A percentile compares a stretch with the other conserved stretches of the same genome.
Conservation (phyloP, 352 stramenopile genomes). For the Phytophthora quininea region DNA sequence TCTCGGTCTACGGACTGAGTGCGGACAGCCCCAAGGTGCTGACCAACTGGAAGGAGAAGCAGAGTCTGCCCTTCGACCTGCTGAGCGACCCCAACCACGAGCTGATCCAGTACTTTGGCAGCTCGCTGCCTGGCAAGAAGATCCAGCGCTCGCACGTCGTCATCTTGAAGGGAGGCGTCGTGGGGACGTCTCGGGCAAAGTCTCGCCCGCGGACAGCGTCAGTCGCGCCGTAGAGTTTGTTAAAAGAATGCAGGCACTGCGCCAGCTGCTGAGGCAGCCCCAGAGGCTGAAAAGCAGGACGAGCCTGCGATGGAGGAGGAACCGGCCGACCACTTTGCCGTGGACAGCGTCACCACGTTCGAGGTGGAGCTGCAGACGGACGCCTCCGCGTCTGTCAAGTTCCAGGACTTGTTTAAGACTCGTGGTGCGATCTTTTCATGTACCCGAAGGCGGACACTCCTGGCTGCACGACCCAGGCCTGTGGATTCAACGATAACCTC, state of each 20-base stretch:
- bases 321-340: slow-evolving; percentile 33
- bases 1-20: slow-evolving; percentile 81
- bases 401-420: slow-evolving; percentile 78
- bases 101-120: slow-evolving; percentile 89
- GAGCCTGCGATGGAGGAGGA: slow-evolving; percentile 23
- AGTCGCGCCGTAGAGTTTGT: slow-evolving; percentile 77
- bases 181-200: slow-evolving; percentile 81
- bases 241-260: slow-evolving; percentile 40
- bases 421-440: slow-evolving; percentile 89
- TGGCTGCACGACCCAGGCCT: slow-evolving; percentile 84
- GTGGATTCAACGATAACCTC: slow-evolving; percentile 86
- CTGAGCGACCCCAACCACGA: slow-evolving; percentile 83
- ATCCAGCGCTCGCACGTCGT: slow-evolving; percentile 87
- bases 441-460: slow-evolving; percentile 88
- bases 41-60: slow-evolving; percentile 81
- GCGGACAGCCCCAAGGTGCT: slow-evolving; percentile 76
- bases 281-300: slow-evolving; percentile 3
- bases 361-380: slow-evolving; percentile 77
- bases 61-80: slow-evolving; percentile 81
- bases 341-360: slow-evolving; percentile 58
- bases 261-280: background rate
- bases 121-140: slow-evolving; percentile 77
- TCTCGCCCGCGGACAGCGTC: slow-evolving; percentile 80
- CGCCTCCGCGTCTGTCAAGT: slow-evolving; percentile 53
- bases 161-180: slow-evolving; percentile 77